Evolutionary conservation across 176 grass and related monocot species (phyloP).

Genomic region (Bromus sterilis): DNA sequence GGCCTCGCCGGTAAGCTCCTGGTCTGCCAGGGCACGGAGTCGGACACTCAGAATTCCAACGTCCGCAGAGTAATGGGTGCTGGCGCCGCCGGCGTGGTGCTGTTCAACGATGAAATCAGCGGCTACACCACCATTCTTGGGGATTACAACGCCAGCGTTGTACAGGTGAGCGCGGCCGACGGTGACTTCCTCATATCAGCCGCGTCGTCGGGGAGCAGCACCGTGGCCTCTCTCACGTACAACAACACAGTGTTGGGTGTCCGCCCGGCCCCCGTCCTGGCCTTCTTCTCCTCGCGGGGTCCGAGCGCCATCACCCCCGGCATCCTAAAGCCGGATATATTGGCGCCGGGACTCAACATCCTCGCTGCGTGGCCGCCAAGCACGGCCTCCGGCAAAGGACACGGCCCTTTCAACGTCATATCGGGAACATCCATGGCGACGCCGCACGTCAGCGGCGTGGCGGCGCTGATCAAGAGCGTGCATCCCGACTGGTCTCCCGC

Average conservation of each 20-base stretch:
- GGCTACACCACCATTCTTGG: background rate
- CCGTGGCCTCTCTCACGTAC: background rate
- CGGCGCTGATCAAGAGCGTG: conserved; percentile 27
- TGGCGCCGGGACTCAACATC: conserved; percentile 39
- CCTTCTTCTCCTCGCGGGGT: conserved; percentile 39
- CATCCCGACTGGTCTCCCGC: conserved; percentile 24
- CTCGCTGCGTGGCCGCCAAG: conserved; percentile 29
- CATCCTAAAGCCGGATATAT: conserved; percentile 52
- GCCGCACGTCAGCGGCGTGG: conserved; percentile 36
- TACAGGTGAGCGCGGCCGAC: background rate
- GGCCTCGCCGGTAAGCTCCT: background rate
- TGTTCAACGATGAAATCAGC: background rate
- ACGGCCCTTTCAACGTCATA: conserved; percentile 5
- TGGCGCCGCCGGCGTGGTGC: background rate
- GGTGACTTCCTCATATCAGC: background rate
- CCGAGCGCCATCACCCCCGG: background rate
- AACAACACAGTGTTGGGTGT: background rate
- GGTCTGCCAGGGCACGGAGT: background rate
- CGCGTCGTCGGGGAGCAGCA: background rate
- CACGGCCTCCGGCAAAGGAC: background rate
- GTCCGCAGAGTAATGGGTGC: background rate
- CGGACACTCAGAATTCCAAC: background rate
- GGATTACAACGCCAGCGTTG: background rate
- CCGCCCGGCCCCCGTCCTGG: conserved; percentile 4
- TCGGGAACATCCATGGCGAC: conserved; percentile 54